Percentiles rank a stretch among this genome's conserved stretches.
Conservation (phyloP, 768 basidiomycete species). For the Hericium coralloides region DNA sequence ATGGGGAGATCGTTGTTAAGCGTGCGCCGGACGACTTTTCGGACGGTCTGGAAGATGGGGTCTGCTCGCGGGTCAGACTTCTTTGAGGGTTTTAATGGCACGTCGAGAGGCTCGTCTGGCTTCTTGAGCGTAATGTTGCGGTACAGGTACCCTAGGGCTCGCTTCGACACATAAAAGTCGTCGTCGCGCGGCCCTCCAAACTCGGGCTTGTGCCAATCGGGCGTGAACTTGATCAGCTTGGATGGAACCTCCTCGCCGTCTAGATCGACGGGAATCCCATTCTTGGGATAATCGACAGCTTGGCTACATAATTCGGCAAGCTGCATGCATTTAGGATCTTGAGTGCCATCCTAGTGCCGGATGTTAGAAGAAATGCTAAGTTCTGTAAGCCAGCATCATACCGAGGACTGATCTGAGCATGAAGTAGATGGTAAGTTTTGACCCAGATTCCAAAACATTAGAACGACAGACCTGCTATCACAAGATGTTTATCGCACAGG, state of each 20-base stretch:
- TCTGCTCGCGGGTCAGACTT: not conserved
- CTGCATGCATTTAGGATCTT: slow-evolving; percentile 43
- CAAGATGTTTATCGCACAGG: slow-evolving; percentile 55
- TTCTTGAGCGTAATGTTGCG: slow-evolving; percentile 47
- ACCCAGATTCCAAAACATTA: not conserved
- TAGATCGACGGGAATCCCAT: slow-evolving; percentile 57
- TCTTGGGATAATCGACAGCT: slow-evolving; percentile 79
- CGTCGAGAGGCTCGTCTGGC: slow-evolving; percentile 19
- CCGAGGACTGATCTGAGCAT: slow-evolving; percentile 59
- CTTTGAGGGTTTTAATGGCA: not conserved
- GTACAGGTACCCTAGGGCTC: slow-evolving; percentile 65
- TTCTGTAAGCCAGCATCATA: slow-evolving; percentile 17
- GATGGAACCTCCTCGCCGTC: slow-evolving; percentile 34
- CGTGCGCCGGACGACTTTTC: not conserved
- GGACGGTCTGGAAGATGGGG: not conserved
- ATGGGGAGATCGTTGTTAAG: slow-evolving; percentile 4
- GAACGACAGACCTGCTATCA: slow-evolving; percentile 51
- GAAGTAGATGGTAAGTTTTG: not conserved
- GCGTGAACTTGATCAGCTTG: slow-evolving; percentile 55
- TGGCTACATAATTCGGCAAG: slow-evolving; percentile 54
- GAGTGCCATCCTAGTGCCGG: slow-evolving; percentile 44
- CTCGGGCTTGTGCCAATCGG: slow-evolving; percentile 61
- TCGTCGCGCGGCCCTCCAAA: slow-evolving; percentile 35
- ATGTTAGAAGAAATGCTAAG: not conserved
- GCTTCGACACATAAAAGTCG: slow-evolving; percentile 64